phyloP scores from a whole-genome alignment of 148 eudicot genomes.

The Amaranthus palmeri region DNA sequence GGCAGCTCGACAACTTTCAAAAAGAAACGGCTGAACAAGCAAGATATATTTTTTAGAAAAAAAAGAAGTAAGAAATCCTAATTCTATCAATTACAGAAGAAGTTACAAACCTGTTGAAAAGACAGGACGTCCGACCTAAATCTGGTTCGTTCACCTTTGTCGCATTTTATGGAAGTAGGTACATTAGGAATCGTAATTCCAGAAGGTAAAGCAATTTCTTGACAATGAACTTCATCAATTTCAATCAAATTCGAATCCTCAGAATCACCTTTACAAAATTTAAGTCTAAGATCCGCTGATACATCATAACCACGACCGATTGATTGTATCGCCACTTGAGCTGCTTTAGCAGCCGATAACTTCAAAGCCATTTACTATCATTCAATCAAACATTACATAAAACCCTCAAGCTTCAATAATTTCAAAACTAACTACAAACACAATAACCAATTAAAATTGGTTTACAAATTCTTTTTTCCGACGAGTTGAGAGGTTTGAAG shows the following conservation, averaged over 20 bases:
- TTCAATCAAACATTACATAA: constrained; percentile 11
- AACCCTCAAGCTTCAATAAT: not conserved
- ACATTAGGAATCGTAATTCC: constrained; percentile 61
- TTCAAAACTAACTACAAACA: not conserved
- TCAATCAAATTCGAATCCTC: constrained; percentile 58
- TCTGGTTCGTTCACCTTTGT: constrained; percentile 89
- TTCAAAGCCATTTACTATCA: constrained; percentile 56
- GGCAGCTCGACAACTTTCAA: too few relatives aligned
- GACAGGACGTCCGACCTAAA: constrained; percentile 86
- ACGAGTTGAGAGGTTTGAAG: not conserved
- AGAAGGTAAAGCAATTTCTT: constrained; percentile 73
- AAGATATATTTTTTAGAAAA: too few relatives aligned
- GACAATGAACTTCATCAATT: constrained; percentile 61
- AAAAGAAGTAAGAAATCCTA: too few relatives aligned
- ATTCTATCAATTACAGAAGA: too few relatives aligned
- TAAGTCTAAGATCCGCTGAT: constrained; percentile 76
- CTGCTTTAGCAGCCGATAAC: constrained; percentile 67
- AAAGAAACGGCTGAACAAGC: too few relatives aligned
- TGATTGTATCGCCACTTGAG: constrained; percentile 69
- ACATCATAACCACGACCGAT: constrained; percentile 88
- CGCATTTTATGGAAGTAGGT: constrained; percentile 73
- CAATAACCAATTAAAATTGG: not conserved
- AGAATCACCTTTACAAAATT: constrained; percentile 69
- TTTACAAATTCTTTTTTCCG: too few relatives aligned
- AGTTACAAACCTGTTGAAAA: constrained; percentile 74